Evolutionary conservation across 1,284 basidiomycete species (phyloP).

Genomic region (Stygiomarasmius scandens): DNA sequence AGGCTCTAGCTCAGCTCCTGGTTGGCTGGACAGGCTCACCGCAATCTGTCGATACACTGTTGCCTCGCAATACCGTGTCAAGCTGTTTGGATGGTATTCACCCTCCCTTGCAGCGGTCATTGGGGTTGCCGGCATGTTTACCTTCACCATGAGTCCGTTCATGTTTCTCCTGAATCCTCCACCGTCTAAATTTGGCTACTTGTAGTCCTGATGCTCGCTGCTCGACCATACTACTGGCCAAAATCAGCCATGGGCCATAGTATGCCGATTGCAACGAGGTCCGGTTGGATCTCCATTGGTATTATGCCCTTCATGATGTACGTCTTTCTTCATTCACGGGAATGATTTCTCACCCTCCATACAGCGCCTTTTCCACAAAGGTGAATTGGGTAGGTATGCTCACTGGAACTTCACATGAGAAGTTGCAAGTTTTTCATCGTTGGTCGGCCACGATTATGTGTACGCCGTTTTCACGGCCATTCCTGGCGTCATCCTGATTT

Average conservation of each 20-base stretch:
- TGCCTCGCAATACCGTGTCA: constrained; percentile 28
- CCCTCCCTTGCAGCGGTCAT: constrained; percentile 35
- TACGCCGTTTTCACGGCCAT: constrained; percentile 17
- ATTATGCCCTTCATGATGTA: constrained; percentile 40
- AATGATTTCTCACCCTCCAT: too few relatives aligned
- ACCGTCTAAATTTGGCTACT: background rate
- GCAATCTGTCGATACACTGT: constrained; percentile 27
- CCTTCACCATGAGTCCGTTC: constrained; percentile 33
- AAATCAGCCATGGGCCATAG: constrained; percentile 36
- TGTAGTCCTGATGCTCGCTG: constrained; percentile 32
- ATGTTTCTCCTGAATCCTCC: background rate
- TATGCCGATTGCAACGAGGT: constrained; percentile 38
- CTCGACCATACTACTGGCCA: constrained; percentile 39
- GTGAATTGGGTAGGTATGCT: constrained; percentile 40
- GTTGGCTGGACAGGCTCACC: constrained; percentile 21
- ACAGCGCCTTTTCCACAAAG: constrained; percentile 42
- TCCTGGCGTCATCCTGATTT: background rate
- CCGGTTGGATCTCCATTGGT: constrained; percentile 37
- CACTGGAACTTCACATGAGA: constrained; percentile 46
- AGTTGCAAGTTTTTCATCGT: constrained; percentile 47
- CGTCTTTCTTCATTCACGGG: too few relatives aligned
- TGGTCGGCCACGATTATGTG: constrained; percentile 41
- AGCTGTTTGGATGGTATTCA: constrained; percentile 30
- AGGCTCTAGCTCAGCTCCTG: background rate
- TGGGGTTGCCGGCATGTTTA: constrained; percentile 30